A percentile compares a stretch with the other conserved stretches of the same genome.
Evolutionary conservation across 2,329 filamentous ascomycete genomes (phyloP).

Genomic region (Alternaria infectoria): DNA sequence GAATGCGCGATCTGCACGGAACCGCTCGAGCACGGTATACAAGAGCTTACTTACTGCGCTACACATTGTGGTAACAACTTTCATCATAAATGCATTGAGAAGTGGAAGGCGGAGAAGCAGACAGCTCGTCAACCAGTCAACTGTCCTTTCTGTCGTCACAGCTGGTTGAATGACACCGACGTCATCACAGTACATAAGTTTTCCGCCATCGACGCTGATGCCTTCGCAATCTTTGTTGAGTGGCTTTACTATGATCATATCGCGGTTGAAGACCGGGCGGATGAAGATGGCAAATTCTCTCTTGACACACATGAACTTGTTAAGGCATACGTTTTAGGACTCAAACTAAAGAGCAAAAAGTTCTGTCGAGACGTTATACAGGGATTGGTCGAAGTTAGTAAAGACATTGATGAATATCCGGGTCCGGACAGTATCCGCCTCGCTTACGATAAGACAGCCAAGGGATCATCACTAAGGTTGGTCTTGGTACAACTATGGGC

Average conservation of each 20-base stretch:
- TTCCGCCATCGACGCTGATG: not conserved
- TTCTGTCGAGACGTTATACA: not conserved
- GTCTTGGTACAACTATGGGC: not conserved
- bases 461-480: not conserved
- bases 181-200: not conserved
- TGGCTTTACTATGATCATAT: not conserved
- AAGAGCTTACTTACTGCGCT: not conserved
- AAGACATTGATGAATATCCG: not conserved
- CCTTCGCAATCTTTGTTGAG: not conserved
- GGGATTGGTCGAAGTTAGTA: not conserved
- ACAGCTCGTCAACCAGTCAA: not conserved
- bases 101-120: not conserved
- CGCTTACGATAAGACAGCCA: not conserved
- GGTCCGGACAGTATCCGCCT: not conserved
- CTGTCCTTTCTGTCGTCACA: not conserved
- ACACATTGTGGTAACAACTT: not conserved
- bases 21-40: not conserved
- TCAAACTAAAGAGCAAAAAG: not conserved
- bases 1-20: not conserved
- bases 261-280: not conserved
- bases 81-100: not conserved
- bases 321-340: not conserved
- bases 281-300: not conserved
- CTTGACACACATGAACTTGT: not conserved
- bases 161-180: not conserved